These are phyloP conservation scores for Aleurites moluccanus DNA, from an alignment of 441 rosid genomes.

Conservation along the genomic window DNA sequence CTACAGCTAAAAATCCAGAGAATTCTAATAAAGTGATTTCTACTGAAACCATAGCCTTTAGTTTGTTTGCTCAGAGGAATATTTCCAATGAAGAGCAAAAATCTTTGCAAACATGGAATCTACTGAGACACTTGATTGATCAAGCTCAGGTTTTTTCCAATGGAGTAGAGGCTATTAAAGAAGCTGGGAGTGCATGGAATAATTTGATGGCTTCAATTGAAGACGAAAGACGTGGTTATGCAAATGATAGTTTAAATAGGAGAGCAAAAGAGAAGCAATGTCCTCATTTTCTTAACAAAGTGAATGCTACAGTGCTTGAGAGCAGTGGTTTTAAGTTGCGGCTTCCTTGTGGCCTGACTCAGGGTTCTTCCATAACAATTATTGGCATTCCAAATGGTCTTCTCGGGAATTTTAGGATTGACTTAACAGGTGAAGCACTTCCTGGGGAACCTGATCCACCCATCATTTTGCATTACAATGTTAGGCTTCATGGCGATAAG, in stretches of 20 bases:
- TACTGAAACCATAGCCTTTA: conserved; percentile 43
- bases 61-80: conserved; percentile 64
- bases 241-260: conserved; percentile 48
- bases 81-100: conserved; percentile 58
- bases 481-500: conserved; percentile 95
- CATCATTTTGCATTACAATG: conserved; percentile 84
- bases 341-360: conserved; percentile 92
- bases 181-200: conserved; percentile 85
- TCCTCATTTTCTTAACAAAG: conserved; percentile 79
- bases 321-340: conserved; percentile 48
- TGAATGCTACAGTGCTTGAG: conserved; percentile 67
- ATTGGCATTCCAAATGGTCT: conserved; percentile 90
- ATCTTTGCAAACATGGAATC: conserved; percentile 78
- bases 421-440: conserved; percentile 85
- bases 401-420: conserved; percentile 83
- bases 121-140: conserved; percentile 56
- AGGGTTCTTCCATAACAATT: conserved; percentile 88
- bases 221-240: conserved; percentile 50
- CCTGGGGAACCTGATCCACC: conserved; percentile 99
- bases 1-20: conserved; percentile 51
- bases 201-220: conserved; percentile 67
- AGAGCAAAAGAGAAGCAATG: conserved; percentile 71
- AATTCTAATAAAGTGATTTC: conserved; percentile 63
- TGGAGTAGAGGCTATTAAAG: conserved; percentile 90
- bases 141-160: conserved; percentile 64